A percentile compares a stretch with the other conserved stretches of the same genome.
Conservation (phyloP, 179 eudicot species). For the Carnegiea gigantea region DNA sequence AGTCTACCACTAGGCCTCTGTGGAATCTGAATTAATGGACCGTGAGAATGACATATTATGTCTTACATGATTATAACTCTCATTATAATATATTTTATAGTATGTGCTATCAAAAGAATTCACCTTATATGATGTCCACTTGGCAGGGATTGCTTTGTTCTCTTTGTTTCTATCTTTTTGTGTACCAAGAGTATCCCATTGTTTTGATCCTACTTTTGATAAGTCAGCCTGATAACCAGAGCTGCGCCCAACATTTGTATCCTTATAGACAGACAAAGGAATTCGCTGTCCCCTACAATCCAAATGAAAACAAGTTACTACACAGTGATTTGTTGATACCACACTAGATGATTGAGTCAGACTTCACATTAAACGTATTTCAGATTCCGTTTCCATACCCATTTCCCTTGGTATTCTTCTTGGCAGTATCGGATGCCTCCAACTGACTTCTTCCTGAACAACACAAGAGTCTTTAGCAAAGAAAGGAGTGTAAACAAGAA, state of each 20-base stretch:
- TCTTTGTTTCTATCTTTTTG: slow-evolving; percentile 92
- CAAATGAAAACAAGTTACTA: slow-evolving; percentile 15
- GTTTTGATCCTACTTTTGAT: slow-evolving; percentile 42
- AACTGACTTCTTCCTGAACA: slow-evolving; percentile 50
- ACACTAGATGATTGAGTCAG: not conserved
- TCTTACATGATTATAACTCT: not conserved
- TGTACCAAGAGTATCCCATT: slow-evolving; percentile 77
- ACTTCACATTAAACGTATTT: not conserved
- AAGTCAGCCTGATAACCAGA: slow-evolving; percentile 35
- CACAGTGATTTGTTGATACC: slow-evolving; percentile 6
- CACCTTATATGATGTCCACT: slow-evolving; percentile 89
- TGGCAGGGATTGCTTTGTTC: slow-evolving; percentile 75
- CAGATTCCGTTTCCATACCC: slow-evolving; percentile 41
- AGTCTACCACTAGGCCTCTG: slow-evolving; percentile 47
- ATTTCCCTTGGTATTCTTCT: slow-evolving; percentile 57
- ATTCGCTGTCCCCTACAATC: slow-evolving; percentile 48
- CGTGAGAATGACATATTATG: slow-evolving; percentile 4
- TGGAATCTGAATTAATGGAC: slow-evolving; percentile 55
- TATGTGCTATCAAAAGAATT: not conserved
- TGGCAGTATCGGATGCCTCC: slow-evolving; percentile 40
- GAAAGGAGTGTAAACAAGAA: not conserved
- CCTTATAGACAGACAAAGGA: slow-evolving; percentile 61
- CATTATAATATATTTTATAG: not conserved
- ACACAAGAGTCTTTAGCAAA: slow-evolving; percentile 23
- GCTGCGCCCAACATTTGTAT: slow-evolving; percentile 33